These are phyloP conservation scores for Metschnikowia drakensbergensis DNA, from an alignment of 805 yeast species.

Conservation along the genomic window DNA sequence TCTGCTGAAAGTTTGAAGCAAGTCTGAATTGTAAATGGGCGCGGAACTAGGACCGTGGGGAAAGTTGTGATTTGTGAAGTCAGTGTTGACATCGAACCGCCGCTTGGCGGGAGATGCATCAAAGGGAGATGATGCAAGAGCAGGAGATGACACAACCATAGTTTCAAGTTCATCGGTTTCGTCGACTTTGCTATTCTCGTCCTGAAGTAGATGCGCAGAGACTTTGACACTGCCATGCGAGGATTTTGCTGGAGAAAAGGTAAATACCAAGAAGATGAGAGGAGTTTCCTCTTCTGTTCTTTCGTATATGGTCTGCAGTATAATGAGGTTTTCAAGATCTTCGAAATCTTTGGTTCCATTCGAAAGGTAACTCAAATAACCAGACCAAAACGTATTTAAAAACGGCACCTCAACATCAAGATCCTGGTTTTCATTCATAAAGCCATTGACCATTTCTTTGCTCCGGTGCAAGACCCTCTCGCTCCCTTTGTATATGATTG, in stretches of 20 bases:
- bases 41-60: slow-evolving; percentile 31
- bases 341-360: slow-evolving; percentile 26
- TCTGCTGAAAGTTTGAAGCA: slow-evolving; percentile 4
- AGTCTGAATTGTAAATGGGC: slow-evolving; percentile 32
- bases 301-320: slow-evolving; percentile 32
- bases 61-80: slow-evolving; percentile 1
- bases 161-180: slow-evolving; percentile 33
- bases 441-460: slow-evolving; percentile 33
- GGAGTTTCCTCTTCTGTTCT: slow-evolving; percentile 10
- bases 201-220: slow-evolving; percentile 4
- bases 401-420: slow-evolving; percentile 35
- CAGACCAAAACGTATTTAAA: slow-evolving; percentile 36
- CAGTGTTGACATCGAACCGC: slow-evolving; percentile 17
- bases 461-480: slow-evolving; percentile 20
- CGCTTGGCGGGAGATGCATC: slow-evolving; percentile 21
- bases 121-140: slow-evolving; percentile 34
- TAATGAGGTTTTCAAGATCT: slow-evolving; percentile 20
- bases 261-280: slow-evolving; percentile 12
- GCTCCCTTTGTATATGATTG: slow-evolving; percentile 22
- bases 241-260: slow-evolving; percentile 7
- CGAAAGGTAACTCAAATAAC: slow-evolving; percentile 32
- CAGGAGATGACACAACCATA: slow-evolving; percentile 40
- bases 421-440: slow-evolving; percentile 15
- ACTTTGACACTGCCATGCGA: slow-evolving; percentile 6
- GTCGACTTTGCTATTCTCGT: slow-evolving; percentile 1